A percentile compares a stretch with the other conserved stretches of the same genome.
Evolutionary conservation across 495 filamentous ascomycete genomes (phyloP).

Genomic region (Umbilicaria muhlenbergii): DNA sequence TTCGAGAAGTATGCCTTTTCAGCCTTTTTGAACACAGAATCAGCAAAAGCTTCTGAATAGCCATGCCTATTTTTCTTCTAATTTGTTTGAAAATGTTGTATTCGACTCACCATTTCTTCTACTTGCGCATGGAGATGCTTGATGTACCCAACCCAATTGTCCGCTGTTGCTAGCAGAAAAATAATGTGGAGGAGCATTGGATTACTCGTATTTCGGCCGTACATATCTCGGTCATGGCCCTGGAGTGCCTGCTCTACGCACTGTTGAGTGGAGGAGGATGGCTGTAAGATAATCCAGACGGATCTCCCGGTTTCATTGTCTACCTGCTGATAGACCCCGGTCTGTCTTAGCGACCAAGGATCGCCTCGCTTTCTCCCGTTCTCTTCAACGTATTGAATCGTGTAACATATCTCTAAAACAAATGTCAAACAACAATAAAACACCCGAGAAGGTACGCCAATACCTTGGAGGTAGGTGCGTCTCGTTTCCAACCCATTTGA

Average conservation of each 20-base stretch:
- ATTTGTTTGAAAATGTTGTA: no score
- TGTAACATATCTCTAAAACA: no score
- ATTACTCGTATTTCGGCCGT: background rate
- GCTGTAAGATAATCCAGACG: constrained; percentile 5
- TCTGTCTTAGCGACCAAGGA: constrained; percentile 7
- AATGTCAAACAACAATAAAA: no score
- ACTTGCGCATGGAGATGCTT: no score
- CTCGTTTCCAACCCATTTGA: no score
- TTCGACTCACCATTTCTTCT: no score
- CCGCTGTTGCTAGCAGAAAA: background rate
- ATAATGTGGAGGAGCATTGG: constrained; percentile 1
- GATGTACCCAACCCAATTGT: background rate
- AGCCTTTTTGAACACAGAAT: no score
- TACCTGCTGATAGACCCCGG: constrained; percentile 3
- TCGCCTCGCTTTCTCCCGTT: background rate
- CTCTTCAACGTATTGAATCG: constrained; percentile 2
- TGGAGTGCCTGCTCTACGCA: background rate
- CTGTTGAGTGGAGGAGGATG: background rate
- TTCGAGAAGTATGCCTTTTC: no score
- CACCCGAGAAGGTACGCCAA: no score
- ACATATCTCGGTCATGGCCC: background rate
- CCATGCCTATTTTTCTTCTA: no score
- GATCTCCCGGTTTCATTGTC: background rate
- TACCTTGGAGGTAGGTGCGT: no score
- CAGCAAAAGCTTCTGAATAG: no score